Conservation (phyloP, 345 rosid species). For the Kernera saxatilis region DNA sequence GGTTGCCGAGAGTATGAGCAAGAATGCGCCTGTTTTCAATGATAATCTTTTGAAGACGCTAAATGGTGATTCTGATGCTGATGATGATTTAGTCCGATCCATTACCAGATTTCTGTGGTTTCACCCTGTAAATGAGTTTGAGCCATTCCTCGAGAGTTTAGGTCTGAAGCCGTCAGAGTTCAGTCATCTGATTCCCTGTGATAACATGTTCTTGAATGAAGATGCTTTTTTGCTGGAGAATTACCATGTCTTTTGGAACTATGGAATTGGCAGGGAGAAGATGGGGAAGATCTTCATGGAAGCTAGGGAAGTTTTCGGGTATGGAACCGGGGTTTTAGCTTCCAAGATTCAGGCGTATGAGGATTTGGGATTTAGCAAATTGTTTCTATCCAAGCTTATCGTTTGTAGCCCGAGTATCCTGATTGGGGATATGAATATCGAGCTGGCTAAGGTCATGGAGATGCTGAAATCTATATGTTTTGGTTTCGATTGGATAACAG, state of each 20-base stretch:
- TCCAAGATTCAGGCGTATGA: slow-evolving; percentile 59
- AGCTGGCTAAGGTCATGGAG: slow-evolving; percentile 42
- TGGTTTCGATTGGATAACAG: slow-evolving; percentile 44
- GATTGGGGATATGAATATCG: slow-evolving; percentile 43
- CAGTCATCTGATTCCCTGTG: slow-evolving; percentile 40
- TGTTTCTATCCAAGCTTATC: slow-evolving; percentile 39
- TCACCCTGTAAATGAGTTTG: slow-evolving; percentile 82
- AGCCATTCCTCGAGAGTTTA: slow-evolving; percentile 80
- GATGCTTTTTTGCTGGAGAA: slow-evolving; percentile 61
- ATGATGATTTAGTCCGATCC: slow-evolving; percentile 17
- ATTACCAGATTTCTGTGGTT: slow-evolving; percentile 50
- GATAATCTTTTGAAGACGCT: slow-evolving; percentile 41
- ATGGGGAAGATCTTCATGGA: slow-evolving; percentile 58
- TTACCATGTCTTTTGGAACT: slow-evolving; percentile 52
- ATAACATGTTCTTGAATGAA: slow-evolving; percentile 56
- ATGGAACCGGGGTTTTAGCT: slow-evolving; percentile 48
- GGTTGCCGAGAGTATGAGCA: slow-evolving; percentile 66
- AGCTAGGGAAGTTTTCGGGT: slow-evolving; percentile 52
- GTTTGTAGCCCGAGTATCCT: slow-evolving; percentile 48
- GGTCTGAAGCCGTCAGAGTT: slow-evolving; percentile 57
- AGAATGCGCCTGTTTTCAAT: slow-evolving; percentile 58
- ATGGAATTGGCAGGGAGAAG: slow-evolving; percentile 44
- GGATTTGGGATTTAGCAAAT: slow-evolving; percentile 52
- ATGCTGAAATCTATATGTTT: slow-evolving; percentile 44
- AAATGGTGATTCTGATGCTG: not conserved